phyloP scores from a whole-genome alignment of 306 rosid genomes.

The barrel medic (Medicago truncatula) region MtrunA17r5.0-ANR NC_053048.1:40853001-40853500 shows the following conservation, averaged over 20 bases:
- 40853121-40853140: slow-evolving; percentile 28
- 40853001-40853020: neutral
- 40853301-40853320: neutral
- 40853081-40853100: slow-evolving; percentile 20
- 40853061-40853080: slow-evolving; percentile 15
- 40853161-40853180: slow-evolving; percentile 70
- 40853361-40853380: slow-evolving; percentile 90
- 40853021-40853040: slow-evolving; percentile 5
- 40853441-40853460: slow-evolving; percentile 28
- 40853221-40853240: slow-evolving; percentile 95
- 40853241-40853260: slow-evolving; percentile 91
- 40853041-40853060: neutral
- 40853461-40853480: slow-evolving; percentile 23
- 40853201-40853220: slow-evolving; percentile 93
- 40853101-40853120: slow-evolving; percentile 6
- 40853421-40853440: slow-evolving; percentile 80
- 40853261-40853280: slow-evolving; percentile 11
- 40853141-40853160: slow-evolving; percentile 71
- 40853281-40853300: neutral
- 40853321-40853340: slow-evolving; percentile 35
- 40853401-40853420: slow-evolving; percentile 77
- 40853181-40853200: slow-evolving; percentile 80
- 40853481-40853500: slow-evolving; percentile 46
- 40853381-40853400: slow-evolving; percentile 95
- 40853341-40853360: slow-evolving; percentile 80